Evolutionary conservation across 2,329 filamentous ascomycete species (phyloP).

Genomic region (Chaetomiaceae sp.): DNA sequence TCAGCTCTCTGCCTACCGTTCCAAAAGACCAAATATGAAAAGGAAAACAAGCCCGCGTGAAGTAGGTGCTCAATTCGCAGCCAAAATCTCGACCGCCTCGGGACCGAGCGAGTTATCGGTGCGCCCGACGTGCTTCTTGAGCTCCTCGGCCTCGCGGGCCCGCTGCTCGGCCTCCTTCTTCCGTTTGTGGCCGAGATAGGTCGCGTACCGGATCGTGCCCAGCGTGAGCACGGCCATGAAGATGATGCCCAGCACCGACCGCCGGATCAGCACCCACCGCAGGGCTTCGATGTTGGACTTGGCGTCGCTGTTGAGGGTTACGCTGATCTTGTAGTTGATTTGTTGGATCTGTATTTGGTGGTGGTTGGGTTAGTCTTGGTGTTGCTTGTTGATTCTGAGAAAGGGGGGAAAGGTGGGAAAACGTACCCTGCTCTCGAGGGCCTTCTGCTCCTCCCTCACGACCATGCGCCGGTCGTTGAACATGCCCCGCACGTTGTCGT

Average conservation of each 20-base stretch:
- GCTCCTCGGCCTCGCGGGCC: slow-evolving; percentile 39
- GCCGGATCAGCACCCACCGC: slow-evolving; percentile 73
- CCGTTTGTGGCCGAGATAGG: slow-evolving; percentile 49
- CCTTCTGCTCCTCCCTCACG: slow-evolving; percentile 80
- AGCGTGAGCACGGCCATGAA: slow-evolving; percentile 61
- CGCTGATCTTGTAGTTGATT: slow-evolving; percentile 93
- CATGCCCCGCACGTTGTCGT: slow-evolving; percentile 89
- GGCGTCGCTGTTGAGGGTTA: slow-evolving; percentile 80
- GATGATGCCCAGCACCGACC: slow-evolving; percentile 59
- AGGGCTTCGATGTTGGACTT: slow-evolving; percentile 89
- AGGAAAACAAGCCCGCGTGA: no score
- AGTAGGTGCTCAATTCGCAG: no score
- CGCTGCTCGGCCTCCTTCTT: slow-evolving; percentile 40
- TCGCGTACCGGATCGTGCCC: slow-evolving; percentile 55
- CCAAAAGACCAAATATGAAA: no score
- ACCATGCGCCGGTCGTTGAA: slow-evolving; percentile 96
- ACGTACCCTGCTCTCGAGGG: slow-evolving; percentile 71
- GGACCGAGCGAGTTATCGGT: slow-evolving; percentile 43
- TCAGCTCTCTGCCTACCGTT: no score
- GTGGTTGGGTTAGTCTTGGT: not conserved
- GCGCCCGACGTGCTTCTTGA: slow-evolving; percentile 41
- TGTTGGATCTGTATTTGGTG: slow-evolving; percentile 65
- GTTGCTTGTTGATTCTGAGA: no score
- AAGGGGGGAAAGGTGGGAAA: not conserved
- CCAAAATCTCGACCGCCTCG: slow-evolving; percentile 53